Evolutionary conservation across 371 early-diverging fungal species (phyloP).

Genomic region (Actinomucor elegans): DNA sequence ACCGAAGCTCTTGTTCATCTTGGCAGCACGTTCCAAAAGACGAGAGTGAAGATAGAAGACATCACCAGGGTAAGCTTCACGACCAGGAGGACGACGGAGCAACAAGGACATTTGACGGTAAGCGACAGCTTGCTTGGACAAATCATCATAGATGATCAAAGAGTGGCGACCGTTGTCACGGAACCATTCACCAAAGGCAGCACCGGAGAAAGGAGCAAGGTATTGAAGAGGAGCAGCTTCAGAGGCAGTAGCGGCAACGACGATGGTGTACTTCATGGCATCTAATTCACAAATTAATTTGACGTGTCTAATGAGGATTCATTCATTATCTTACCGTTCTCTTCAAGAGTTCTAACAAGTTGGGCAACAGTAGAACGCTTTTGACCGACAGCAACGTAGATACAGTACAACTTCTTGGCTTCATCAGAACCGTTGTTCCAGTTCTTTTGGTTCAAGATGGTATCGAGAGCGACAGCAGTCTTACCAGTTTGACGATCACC

Average conservation of each 20-base stretch:
- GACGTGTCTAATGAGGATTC: background rate
- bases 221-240: slow-evolving; percentile 96
- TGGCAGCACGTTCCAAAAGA: slow-evolving; percentile 96
- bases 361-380: slow-evolving; percentile 98
- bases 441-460: slow-evolving; percentile 96
- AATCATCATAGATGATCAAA: slow-evolving; percentile 95
- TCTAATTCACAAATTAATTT: slow-evolving; percentile 37
- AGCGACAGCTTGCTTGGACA: slow-evolving; percentile 97
- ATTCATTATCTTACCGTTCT: slow-evolving; percentile 53
- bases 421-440: slow-evolving; percentile 73
- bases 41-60: slow-evolving; percentile 98
- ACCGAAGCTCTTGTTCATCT: slow-evolving; percentile 92
- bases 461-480: slow-evolving; percentile 95
- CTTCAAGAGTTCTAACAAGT: slow-evolving; percentile 95
- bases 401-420: slow-evolving; percentile 82
- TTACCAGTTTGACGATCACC: slow-evolving; percentile 99
- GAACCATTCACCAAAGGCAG: slow-evolving; percentile 94
- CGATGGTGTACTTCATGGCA: slow-evolving; percentile 85
- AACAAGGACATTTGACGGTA: slow-evolving; percentile 98
- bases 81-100: slow-evolving; percentile 97
- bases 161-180: slow-evolving; percentile 96
- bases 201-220: slow-evolving; percentile 95
- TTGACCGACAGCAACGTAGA: slow-evolving; percentile 97
- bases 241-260: slow-evolving; percentile 96
- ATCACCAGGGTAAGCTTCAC: slow-evolving; percentile 98